Conservation (phyloP, 1,139 yeast genomes). For the Candida glucosophila region DNA sequence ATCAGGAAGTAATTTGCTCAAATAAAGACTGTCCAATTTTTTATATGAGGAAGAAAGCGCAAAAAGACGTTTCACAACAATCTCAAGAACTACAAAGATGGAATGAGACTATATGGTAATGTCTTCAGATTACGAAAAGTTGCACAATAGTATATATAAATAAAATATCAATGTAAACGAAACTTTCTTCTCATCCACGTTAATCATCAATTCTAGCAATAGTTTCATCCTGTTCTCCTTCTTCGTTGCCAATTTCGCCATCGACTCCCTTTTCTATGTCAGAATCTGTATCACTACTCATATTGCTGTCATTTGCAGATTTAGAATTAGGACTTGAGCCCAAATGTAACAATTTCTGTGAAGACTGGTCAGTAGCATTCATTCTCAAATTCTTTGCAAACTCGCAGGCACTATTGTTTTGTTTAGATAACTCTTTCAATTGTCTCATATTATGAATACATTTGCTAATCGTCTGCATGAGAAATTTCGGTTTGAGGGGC, state of each 20-base stretch:
- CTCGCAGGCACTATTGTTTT: constrained; percentile 37
- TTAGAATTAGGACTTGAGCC: constrained; percentile 12
- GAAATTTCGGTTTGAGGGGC: constrained; percentile 74
- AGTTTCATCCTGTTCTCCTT: no score
- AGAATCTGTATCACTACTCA: no score
- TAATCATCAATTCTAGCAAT: no score
- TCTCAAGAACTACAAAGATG: constrained; percentile 65
- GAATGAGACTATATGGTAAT: constrained; percentile 53
- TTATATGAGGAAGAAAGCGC: constrained; percentile 94
- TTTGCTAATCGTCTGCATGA: constrained; percentile 77
- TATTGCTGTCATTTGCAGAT: constrained; percentile 4
- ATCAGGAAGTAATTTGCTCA: constrained; percentile 91
- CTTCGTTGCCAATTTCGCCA: not conserved
- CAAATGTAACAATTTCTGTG: constrained; percentile 10
- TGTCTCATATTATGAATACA: constrained; percentile 66
- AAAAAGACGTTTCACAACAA: constrained; percentile 71
- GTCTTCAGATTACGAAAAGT: no score
- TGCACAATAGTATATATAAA: no score
- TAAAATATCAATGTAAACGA: no score
- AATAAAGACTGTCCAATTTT: constrained; percentile 96
- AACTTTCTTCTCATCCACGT: no score
- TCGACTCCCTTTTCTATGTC: not conserved
- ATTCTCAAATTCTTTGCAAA: constrained; percentile 41
- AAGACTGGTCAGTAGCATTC: constrained; percentile 21
- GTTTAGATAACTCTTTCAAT: constrained; percentile 46